Conservation (phyloP, 441 rosid species). For the Erodium trifolium region DNA sequence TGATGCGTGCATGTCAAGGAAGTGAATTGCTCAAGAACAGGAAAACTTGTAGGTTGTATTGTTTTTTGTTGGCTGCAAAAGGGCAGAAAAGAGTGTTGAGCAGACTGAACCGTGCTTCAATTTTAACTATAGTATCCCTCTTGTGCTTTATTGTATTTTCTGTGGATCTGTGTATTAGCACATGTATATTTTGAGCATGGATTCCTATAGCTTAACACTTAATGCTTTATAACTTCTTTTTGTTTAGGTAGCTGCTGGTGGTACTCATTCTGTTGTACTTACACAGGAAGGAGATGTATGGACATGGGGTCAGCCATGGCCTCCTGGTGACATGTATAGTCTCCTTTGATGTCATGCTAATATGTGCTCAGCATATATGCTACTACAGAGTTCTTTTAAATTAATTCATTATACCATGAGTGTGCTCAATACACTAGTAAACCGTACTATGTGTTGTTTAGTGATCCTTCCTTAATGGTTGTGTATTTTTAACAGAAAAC, state of each 20-base stretch:
- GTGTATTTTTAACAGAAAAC: slow-evolving; percentile 51
- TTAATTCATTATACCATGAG: slow-evolving; percentile 1
- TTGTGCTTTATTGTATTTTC: not conserved
- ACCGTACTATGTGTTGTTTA: not conserved
- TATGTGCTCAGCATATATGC: not conserved
- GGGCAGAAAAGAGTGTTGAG: not conserved
- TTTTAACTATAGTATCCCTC: not conserved
- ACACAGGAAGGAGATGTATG: slow-evolving; percentile 86
- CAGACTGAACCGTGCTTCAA: not conserved
- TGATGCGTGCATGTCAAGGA: not conserved
- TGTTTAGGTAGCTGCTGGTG: slow-evolving; percentile 93
- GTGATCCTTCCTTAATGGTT: not conserved
- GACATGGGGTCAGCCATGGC: slow-evolving; percentile 99
- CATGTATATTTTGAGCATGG: slow-evolving; percentile 1
- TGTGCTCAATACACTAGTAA: slow-evolving; percentile 5
- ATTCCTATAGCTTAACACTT: slow-evolving; percentile 12
- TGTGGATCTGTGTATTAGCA: not conserved
- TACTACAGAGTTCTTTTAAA: not conserved
- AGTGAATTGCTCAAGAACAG: not conserved
- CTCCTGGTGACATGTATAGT: slow-evolving; percentile 98
- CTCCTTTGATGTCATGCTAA: not conserved
- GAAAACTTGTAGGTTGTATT: not conserved
- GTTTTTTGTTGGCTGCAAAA: not conserved
- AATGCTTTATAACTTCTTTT: slow-evolving; percentile 16
- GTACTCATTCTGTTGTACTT: slow-evolving; percentile 96